A percentile compares a stretch with the other conserved stretches of the same genome.
These are phyloP conservation scores for Panellus pusillus DNA, from an alignment of 768 basidiomycete species.

Conservation along the genomic window DNA sequence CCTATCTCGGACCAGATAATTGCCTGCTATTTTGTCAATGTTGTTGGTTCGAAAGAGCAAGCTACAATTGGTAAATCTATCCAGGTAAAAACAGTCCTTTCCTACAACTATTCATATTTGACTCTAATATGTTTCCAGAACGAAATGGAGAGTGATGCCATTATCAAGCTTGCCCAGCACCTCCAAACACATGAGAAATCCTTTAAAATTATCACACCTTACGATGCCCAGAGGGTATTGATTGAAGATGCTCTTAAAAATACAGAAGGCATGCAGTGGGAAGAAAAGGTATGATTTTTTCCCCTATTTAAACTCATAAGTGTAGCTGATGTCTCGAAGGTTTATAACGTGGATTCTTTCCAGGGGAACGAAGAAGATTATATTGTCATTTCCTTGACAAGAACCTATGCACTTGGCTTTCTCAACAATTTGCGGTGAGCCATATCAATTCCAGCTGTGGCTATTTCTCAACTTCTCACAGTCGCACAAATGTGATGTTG, in stretches of 20 bases:
- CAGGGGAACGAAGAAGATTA: slow-evolving; percentile 75
- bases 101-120: neutral
- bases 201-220: slow-evolving; percentile 77
- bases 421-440: slow-evolving; percentile 49
- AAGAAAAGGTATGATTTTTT: slow-evolving; percentile 57
- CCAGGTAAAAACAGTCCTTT: slow-evolving; percentile 30
- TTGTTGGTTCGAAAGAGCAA: slow-evolving; percentile 34
- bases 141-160: slow-evolving; percentile 50
- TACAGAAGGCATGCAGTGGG: slow-evolving; percentile 51
- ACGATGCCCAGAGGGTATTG: slow-evolving; percentile 65
- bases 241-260: slow-evolving; percentile 59
- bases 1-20: slow-evolving; percentile 39
- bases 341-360: slow-evolving; percentile 21
- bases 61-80: slow-evolving; percentile 31
- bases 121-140: slow-evolving; percentile 46
- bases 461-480: neutral
- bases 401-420: slow-evolving; percentile 63
- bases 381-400: slow-evolving; percentile 72
- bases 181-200: slow-evolving; percentile 50
- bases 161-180: slow-evolving; percentile 55
- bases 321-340: slow-evolving; percentile 5
- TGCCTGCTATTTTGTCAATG: slow-evolving; percentile 72
- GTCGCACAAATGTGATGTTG: slow-evolving; percentile 85
- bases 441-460: neutral
- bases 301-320: slow-evolving; percentile 8